phyloP scores from a whole-genome alignment of 768 basidiomycete species.

The Amanita inopinata region DNA sequence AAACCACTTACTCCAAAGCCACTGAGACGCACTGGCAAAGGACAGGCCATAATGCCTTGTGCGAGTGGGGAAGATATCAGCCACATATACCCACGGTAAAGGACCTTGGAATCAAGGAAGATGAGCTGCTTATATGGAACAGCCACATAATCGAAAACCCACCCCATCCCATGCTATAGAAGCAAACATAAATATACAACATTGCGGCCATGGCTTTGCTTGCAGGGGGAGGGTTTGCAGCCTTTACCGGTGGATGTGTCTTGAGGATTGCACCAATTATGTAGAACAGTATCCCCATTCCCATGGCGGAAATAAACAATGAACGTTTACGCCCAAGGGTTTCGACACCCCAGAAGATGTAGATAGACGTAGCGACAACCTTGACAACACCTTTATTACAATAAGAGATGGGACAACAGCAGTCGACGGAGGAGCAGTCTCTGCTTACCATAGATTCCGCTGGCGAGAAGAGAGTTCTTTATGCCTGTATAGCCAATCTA shows the following conservation, averaged over 20 bases:
- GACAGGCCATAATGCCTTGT: conserved; percentile 77
- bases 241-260: conserved; percentile 49
- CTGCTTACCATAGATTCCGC: conserved; percentile 48
- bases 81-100: conserved; percentile 50
- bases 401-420: background rate
- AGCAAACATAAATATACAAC: conserved; percentile 81
- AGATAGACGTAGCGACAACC: conserved; percentile 53
- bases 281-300: conserved; percentile 76
- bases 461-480: conserved; percentile 56
- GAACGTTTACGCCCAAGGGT: conserved; percentile 59
- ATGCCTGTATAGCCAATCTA: conserved; percentile 59
- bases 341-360: conserved; percentile 62
- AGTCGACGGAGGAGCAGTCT: background rate
- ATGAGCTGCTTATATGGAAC: background rate
- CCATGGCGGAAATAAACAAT: conserved; percentile 62
- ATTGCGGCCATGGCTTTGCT: conserved; percentile 78
- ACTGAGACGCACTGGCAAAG: conserved; percentile 67
- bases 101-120: conserved; percentile 31
- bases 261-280: conserved; percentile 81
- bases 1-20: conserved; percentile 60
- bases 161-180: conserved; percentile 87
- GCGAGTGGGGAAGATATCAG: conserved; percentile 82
- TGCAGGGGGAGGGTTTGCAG: conserved; percentile 38
- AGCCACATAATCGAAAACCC: conserved; percentile 8
- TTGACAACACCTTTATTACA: conserved; percentile 42